These are phyloP conservation scores for Calocera cornea DNA, from an alignment of 768 basidiomycete species.

Conservation along the genomic window DNA sequence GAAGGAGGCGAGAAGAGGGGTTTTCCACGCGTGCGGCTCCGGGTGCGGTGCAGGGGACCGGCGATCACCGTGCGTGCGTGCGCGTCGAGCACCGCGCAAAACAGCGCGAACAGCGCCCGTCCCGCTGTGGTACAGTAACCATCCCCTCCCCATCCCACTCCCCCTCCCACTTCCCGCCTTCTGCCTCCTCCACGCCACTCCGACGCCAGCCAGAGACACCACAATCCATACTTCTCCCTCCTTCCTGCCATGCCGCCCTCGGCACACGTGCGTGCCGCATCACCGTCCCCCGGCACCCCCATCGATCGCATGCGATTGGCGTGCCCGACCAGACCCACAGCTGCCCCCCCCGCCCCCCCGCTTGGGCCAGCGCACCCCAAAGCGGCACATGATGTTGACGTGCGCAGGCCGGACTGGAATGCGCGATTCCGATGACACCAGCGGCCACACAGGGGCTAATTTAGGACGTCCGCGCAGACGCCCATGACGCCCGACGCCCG, in stretches of 20 bases:
- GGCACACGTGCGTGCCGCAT: not conserved
- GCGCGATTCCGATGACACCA: not conserved
- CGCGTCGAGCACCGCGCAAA: too few relatives aligned
- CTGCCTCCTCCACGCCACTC: not conserved
- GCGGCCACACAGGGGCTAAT: not conserved
- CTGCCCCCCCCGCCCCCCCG: too few relatives aligned
- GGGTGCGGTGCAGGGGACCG: too few relatives aligned
- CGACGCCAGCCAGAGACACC: not conserved
- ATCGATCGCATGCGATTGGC: not conserved
- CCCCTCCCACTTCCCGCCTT: not conserved
- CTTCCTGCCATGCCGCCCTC: not conserved
- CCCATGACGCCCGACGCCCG: not conserved
- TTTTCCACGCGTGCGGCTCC: too few relatives aligned
- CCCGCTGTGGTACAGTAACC: too few relatives aligned
- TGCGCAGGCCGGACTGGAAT: not conserved
- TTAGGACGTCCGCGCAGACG: not conserved
- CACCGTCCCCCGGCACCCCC: not conserved
- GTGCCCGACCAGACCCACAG: not conserved
- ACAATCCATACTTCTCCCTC: not conserved
- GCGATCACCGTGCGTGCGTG: too few relatives aligned
- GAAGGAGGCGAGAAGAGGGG: too few relatives aligned
- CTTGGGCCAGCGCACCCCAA: not conserved
- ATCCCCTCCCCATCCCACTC: too few relatives aligned
- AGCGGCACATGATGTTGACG: not conserved
- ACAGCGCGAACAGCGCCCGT: too few relatives aligned